Percentiles rank a stretch among this genome's conserved stretches.
Evolutionary conservation across 1,139 yeast genomes (phyloP).

Genomic region (Magnusiomyces magnusii): DNA sequence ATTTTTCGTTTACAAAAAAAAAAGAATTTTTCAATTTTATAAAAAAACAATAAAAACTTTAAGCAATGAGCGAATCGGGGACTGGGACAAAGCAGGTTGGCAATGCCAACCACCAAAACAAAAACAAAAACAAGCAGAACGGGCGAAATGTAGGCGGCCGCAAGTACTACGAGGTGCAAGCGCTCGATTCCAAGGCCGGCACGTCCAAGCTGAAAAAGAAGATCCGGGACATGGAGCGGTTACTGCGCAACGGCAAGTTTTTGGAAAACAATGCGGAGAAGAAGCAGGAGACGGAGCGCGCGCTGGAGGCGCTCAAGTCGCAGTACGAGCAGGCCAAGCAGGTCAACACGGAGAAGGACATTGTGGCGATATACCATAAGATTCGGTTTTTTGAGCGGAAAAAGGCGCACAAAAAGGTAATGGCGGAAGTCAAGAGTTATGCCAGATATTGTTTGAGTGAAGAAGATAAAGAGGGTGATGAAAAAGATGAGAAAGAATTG

Average conservation of each 20-base stretch:
- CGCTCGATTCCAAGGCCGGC: conserved; percentile 6
- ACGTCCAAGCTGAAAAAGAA: conserved; percentile 54
- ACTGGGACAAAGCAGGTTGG: neutral
- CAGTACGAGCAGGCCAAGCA: conserved; percentile 54
- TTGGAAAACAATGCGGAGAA: conserved; percentile 34
- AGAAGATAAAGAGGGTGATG: conserved; percentile 31
- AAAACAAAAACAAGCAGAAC: neutral
- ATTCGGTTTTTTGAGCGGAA: conserved; percentile 79
- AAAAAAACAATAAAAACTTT: too few species aligned
- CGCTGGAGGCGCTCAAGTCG: conserved; percentile 59
- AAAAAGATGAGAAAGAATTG: conserved; percentile 33
- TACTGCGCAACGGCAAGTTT: conserved; percentile 49
- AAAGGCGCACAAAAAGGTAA: conserved; percentile 72
- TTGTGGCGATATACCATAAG: conserved; percentile 84
- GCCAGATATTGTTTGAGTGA: conserved; percentile 25
- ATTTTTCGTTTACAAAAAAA: too few species aligned
- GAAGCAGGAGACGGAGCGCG: conserved; percentile 76
- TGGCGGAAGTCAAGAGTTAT: conserved; percentile 49
- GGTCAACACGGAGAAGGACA: conserved; percentile 46
- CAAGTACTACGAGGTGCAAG: conserved; percentile 2
- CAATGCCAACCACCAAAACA: neutral
- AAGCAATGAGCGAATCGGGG: neutral
- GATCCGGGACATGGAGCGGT: conserved; percentile 76
- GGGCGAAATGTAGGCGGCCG: neutral
- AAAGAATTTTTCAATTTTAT: too few species aligned